phyloP scores from a whole-genome alignment of 371 early-diverging fungal species.

The Mortierella sp. region DNA sequence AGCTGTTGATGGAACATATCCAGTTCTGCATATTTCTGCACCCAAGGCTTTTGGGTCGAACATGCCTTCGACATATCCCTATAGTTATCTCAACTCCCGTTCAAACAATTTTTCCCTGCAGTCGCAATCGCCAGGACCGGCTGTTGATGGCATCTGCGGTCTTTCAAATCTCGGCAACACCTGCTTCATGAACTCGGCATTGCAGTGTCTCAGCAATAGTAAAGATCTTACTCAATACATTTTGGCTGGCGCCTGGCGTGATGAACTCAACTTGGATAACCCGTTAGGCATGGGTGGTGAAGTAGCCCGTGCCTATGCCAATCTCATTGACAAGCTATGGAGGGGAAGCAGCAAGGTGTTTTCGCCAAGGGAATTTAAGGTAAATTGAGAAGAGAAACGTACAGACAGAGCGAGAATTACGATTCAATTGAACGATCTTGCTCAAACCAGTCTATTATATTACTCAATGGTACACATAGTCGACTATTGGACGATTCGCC shows the following conservation, averaged over 20 bases:
- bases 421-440: not conserved
- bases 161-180: slow-evolving; percentile 88
- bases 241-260: slow-evolving; percentile 57
- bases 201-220: slow-evolving; percentile 85
- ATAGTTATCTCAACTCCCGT: slow-evolving; percentile 10
- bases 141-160: slow-evolving; percentile 69
- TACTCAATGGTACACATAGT: slow-evolving; percentile 24
- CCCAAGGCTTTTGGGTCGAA: not conserved
- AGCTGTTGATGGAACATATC: slow-evolving; percentile 23
- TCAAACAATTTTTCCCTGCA: slow-evolving; percentile 1
- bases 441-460: not conserved
- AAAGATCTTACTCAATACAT: slow-evolving; percentile 73
- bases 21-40: slow-evolving; percentile 6
- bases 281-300: slow-evolving; percentile 73
- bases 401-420: not conserved
- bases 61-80: slow-evolving; percentile 12
- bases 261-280: slow-evolving; percentile 67
- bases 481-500: slow-evolving; percentile 74
- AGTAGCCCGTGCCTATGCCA: slow-evolving; percentile 76
- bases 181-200: slow-evolving; percentile 88
- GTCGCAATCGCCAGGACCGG: slow-evolving; percentile 1
- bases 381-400: slow-evolving; percentile 8
- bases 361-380: slow-evolving; percentile 81
- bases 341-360: slow-evolving; percentile 57
- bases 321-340: slow-evolving; percentile 74